Conservation (phyloP, 1,284 basidiomycete genomes). For the Megacollybia platyphylla region DNA sequence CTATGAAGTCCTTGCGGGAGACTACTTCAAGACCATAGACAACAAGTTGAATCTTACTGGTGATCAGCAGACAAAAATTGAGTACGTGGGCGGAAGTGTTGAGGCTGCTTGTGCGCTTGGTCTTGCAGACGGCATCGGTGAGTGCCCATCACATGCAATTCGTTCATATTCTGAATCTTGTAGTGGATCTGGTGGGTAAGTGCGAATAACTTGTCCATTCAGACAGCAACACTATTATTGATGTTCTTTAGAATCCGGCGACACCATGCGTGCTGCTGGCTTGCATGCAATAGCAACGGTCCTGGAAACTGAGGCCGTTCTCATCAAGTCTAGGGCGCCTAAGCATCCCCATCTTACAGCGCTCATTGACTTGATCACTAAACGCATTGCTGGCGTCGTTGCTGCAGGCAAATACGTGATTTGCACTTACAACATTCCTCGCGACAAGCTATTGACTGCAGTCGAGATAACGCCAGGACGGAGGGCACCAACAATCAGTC, state of each 20-base stretch:
- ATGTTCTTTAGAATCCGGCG: slow-evolving; percentile 67
- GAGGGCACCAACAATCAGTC: slow-evolving; percentile 82
- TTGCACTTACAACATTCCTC: slow-evolving; percentile 84
- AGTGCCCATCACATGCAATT: slow-evolving; percentile 13
- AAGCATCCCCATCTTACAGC: slow-evolving; percentile 58
- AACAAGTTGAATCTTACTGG: slow-evolving; percentile 33
- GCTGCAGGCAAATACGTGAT: slow-evolving; percentile 84
- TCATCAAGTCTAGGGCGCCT: slow-evolving; percentile 72
- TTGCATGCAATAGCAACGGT: slow-evolving; percentile 88
- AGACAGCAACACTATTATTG: neutral
- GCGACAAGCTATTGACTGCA: slow-evolving; percentile 51
- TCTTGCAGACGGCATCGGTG: slow-evolving; percentile 93
- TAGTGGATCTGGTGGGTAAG: slow-evolving; percentile 86
- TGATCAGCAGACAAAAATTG: slow-evolving; percentile 64
- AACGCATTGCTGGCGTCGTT: slow-evolving; percentile 86
- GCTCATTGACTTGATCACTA: slow-evolving; percentile 75
- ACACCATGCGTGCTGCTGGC: slow-evolving; percentile 98
- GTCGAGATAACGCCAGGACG: slow-evolving; percentile 79
- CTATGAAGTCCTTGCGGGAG: slow-evolving; percentile 78
- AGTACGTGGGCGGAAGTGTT: slow-evolving; percentile 95
- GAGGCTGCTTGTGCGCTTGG: slow-evolving; percentile 97
- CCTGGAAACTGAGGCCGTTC: slow-evolving; percentile 82
- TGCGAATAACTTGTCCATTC: slow-evolving; percentile 7
- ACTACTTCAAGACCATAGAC: slow-evolving; percentile 76
- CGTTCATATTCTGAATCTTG: slow-evolving; percentile 5